Conservation (phyloP, 805 yeast genomes). For the Maudiozyma turicensis region DNA sequence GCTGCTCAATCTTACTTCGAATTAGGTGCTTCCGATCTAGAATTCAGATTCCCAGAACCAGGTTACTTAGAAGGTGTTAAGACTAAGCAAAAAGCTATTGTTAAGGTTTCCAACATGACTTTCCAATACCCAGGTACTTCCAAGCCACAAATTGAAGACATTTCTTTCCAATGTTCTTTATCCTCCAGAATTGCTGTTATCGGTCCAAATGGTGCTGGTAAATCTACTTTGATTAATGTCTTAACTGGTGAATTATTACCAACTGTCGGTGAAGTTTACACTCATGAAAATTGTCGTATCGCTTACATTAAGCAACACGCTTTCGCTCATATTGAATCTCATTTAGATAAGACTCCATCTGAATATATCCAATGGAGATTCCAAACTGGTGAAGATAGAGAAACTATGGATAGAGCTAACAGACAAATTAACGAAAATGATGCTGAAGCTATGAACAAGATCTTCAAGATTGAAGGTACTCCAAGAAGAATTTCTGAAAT, state of each 20-base stretch:
- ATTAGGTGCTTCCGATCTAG: constrained; percentile 95
- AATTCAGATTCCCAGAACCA: constrained; percentile 98
- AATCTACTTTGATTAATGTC: constrained; percentile 96
- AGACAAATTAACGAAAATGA: constrained; percentile 95
- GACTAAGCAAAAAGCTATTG: constrained; percentile 99
- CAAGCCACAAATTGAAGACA: constrained; percentile 86
- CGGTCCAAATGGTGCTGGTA: constrained; percentile 99
- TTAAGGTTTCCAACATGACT: constrained; percentile 91
- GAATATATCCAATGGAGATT: constrained; percentile 99
- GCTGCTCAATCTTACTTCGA: constrained; percentile 98
- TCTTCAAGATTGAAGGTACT: constrained; percentile 97
- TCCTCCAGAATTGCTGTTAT: constrained; percentile 99
- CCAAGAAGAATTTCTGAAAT: constrained; percentile 95
- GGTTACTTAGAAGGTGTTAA: constrained; percentile 99
- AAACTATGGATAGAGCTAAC: constrained; percentile 99
- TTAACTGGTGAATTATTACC: constrained; percentile 99
- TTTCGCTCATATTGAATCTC: constrained; percentile 97
- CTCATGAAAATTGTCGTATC: constrained; percentile 99
- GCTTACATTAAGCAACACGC: constrained; percentile 99
- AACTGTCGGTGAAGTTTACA: constrained; percentile 97
- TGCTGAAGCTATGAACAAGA: constrained; percentile 98
- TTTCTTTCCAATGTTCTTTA: constrained; percentile 97
- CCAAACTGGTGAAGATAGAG: constrained; percentile 99
- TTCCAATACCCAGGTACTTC: constrained; percentile 99
- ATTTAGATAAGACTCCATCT: constrained; percentile 98